phyloP scores from a whole-genome alignment of 768 basidiomycete species.

The Galerina sulciceps region DNA sequence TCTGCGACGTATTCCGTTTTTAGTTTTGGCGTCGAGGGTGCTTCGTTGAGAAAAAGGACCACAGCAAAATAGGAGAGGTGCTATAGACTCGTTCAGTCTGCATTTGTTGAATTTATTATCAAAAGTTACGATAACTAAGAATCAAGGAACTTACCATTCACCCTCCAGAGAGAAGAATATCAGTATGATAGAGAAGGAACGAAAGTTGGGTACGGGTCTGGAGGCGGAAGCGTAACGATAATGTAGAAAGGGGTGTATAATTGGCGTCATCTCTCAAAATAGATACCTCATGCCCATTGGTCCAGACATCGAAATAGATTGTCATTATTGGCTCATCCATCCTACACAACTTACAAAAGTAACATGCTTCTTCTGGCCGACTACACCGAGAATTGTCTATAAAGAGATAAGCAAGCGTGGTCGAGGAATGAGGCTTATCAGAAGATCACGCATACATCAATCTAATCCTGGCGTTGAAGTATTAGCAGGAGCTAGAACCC shows the following conservation, averaged over 20 bases:
- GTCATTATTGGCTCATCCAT: constrained; percentile 4
- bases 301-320: not conserved
- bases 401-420: constrained; percentile 1
- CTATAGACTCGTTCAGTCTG: not conserved
- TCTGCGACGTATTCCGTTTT: not conserved
- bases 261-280: not conserved
- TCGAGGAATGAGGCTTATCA: not conserved
- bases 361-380: constrained; percentile 9
- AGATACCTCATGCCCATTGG: not conserved
- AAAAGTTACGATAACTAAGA: too few species aligned
- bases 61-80: not conserved
- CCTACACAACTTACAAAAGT: constrained; percentile 4
- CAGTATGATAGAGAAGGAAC: not conserved
- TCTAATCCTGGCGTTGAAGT: constrained; percentile 47
- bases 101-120: too few species aligned
- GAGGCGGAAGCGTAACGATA: not conserved
- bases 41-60: not conserved
- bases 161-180: too few species aligned
- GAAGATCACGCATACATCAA: constrained; percentile 26
- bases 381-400: constrained; percentile 1
- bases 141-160: too few species aligned
- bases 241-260: not conserved
- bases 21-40: not conserved
- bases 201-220: not conserved
- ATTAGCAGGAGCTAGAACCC: constrained; percentile 49